phyloP scores from a whole-genome alignment of 805 yeast genomes.

The Sugiyamaella mastotermitis region DNA sequence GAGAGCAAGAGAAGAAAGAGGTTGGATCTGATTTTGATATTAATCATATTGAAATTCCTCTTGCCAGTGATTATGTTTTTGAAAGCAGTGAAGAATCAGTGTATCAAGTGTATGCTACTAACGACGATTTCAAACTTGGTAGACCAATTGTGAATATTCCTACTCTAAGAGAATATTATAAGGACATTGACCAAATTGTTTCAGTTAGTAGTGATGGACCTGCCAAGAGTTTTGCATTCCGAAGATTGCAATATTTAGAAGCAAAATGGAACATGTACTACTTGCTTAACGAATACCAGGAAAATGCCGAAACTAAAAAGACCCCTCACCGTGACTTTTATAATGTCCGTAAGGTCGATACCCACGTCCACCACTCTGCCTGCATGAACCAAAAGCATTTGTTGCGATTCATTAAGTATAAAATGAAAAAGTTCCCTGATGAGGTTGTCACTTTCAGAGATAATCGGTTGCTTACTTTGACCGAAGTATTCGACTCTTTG shows the following conservation, averaged over 20 bases:
- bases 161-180: slow-evolving; percentile 76
- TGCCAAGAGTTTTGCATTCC: slow-evolving; percentile 90
- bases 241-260: slow-evolving; percentile 87
- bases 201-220: slow-evolving; percentile 89
- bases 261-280: slow-evolving; percentile 94
- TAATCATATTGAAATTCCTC: slow-evolving; percentile 50
- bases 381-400: slow-evolving; percentile 98
- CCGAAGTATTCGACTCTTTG: slow-evolving; percentile 87
- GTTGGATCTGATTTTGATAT: slow-evolving; percentile 55
- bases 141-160: slow-evolving; percentile 54
- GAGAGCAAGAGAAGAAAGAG: slow-evolving; percentile 12
- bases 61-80: slow-evolving; percentile 38
- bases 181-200: slow-evolving; percentile 72
- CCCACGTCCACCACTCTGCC: slow-evolving; percentile 98
- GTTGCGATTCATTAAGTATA: slow-evolving; percentile 88
- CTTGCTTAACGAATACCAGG: slow-evolving; percentile 86
- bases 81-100: slow-evolving; percentile 58
- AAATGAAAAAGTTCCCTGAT: slow-evolving; percentile 77
- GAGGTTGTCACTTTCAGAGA: slow-evolving; percentile 94
- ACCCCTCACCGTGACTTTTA: slow-evolving; percentile 97
- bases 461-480: slow-evolving; percentile 76
- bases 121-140: slow-evolving; percentile 24
- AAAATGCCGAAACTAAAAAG: slow-evolving; percentile 79
- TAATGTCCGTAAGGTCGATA: slow-evolving; percentile 93
- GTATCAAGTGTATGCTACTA: slow-evolving; percentile 50